Evolutionary conservation across 2,329 filamentous ascomycete genomes (phyloP).

Genomic region (Davidsoniella virescens): DNA sequence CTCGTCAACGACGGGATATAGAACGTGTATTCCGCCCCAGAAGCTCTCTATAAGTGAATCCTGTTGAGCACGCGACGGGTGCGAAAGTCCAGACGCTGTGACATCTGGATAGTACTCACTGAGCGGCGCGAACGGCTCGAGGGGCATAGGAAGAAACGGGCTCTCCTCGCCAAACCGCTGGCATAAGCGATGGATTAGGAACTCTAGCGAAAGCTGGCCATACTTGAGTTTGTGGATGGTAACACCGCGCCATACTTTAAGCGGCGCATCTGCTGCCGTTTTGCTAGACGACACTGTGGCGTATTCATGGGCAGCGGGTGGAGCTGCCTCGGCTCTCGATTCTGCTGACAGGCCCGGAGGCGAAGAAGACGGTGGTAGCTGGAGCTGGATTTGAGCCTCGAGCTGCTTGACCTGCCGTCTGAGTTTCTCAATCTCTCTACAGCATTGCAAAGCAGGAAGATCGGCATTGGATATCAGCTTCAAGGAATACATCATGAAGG

Average conservation of each 20-base stretch:
- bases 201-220: slow-evolving; percentile 8
- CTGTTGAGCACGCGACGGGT: background rate
- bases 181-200: slow-evolving; percentile 6
- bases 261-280: slow-evolving; percentile 1
- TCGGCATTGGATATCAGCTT: background rate
- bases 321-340: background rate
- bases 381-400: background rate
- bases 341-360: too few species aligned
- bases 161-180: slow-evolving; percentile 1
- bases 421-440: slow-evolving; percentile 8
- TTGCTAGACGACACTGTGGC: background rate
- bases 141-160: background rate
- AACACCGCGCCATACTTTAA: slow-evolving; percentile 9
- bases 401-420: slow-evolving; percentile 4
- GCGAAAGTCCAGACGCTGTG: background rate
- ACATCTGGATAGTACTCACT: too few species aligned
- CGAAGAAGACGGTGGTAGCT: background rate
- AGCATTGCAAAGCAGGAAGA: background rate
- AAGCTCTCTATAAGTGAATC: background rate
- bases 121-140: slow-evolving; percentile 5
- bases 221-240: slow-evolving; percentile 9
- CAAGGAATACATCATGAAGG: background rate
- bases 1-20: slow-evolving; percentile 7
- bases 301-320: background rate
- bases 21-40: background rate